Base-by-base conservation (phyloP, 2,329 filamentous ascomycete genomes). In the Botrytis pseudocinerea region DNA sequence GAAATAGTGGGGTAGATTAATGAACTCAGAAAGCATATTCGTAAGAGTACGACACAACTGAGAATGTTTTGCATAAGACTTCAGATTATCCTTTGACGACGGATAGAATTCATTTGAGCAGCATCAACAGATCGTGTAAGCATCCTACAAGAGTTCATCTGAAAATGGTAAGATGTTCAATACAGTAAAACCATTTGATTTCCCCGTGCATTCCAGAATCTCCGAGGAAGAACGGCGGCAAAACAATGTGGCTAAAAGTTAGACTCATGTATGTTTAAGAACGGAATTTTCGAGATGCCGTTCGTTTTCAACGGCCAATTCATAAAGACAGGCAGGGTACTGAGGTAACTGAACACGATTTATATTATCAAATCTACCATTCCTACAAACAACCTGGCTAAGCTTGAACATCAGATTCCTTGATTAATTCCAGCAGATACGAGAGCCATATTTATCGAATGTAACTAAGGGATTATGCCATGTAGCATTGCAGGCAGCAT, bases 31-130 rank as follows among this genome's bases (percentile, higher is more conserved):
- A 51, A 66, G 63, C 32, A 54, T 66, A n/a, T 66, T 54, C 40
- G 38, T 44, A 46, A 63, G 38, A 40, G n/a, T n/a, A 63, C 61
- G 40, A 65, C 63, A 32, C 18, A 25, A 59, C 48, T 57, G 40
- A 40, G 7, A 35, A 59, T 59, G 65, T 59, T 59, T 69, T 69
- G 65, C 48, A 69, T 69, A 69, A 69, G 38, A 25, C 51, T 22
- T 69, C 65, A 59, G 38, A 59, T 59, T 44, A 18, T 59, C 18
- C 48, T 57, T 42, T 25, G 48, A 69, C 28, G 25, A 57, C 4
- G 35, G 42, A 32, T 38, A n/a, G 8, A 35, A 28, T 62, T 62
- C 60, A 62, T 40, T 62, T 42, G 20, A 62, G 60, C 61, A 51
- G 32, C 32, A 28, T 66, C 32, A 44, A 28, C n/a, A 28, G 18